Percentiles rank a stretch among this genome's conserved stretches.
phyloP scores from a whole-genome alignment of 2,329 filamentous ascomycete genomes.

The Verticillium albo-atrum region DNA sequence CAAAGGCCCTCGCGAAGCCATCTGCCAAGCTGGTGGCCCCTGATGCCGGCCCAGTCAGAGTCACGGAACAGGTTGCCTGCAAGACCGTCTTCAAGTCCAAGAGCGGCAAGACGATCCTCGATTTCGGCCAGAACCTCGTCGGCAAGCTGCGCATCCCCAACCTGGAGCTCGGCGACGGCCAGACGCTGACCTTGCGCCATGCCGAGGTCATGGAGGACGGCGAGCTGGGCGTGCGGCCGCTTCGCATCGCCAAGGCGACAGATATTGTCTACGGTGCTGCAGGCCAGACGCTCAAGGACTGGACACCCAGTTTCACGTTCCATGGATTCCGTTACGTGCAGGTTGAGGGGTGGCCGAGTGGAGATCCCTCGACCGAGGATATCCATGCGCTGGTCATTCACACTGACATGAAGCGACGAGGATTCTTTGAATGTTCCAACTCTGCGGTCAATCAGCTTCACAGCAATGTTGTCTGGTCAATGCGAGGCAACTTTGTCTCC shows the following conservation, averaged over 20 bases:
- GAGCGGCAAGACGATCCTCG: slow-evolving; percentile 39
- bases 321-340: slow-evolving; percentile 8
- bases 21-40: slow-evolving; percentile 20
- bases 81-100: slow-evolving; percentile 21
- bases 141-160: slow-evolving; percentile 4
- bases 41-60: slow-evolving; percentile 25
- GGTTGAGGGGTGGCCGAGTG: slow-evolving; percentile 1
- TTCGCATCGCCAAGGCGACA: slow-evolving; percentile 1
- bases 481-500: slow-evolving; percentile 8
- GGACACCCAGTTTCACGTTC: slow-evolving; percentile 6
- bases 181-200: neutral
- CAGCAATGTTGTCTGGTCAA: slow-evolving; percentile 8
- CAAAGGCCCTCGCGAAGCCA: slow-evolving; percentile 10
- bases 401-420: slow-evolving; percentile 6
- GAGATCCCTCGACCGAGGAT: slow-evolving; percentile 3
- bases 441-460: slow-evolving; percentile 5
- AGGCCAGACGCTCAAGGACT: neutral
- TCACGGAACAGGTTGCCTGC: slow-evolving; percentile 15
- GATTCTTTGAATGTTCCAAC: slow-evolving; percentile 9
- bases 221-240: slow-evolving; percentile 4
- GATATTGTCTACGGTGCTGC: slow-evolving; percentile 2
- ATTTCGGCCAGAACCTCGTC: slow-evolving; percentile 9
- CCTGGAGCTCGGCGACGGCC: slow-evolving; percentile 5
- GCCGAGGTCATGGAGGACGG: slow-evolving; percentile 8
- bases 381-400: slow-evolving; percentile 5